Evolutionary conservation across 768 basidiomycete genomes (phyloP).

Genomic region (Pholiota conissans): DNA sequence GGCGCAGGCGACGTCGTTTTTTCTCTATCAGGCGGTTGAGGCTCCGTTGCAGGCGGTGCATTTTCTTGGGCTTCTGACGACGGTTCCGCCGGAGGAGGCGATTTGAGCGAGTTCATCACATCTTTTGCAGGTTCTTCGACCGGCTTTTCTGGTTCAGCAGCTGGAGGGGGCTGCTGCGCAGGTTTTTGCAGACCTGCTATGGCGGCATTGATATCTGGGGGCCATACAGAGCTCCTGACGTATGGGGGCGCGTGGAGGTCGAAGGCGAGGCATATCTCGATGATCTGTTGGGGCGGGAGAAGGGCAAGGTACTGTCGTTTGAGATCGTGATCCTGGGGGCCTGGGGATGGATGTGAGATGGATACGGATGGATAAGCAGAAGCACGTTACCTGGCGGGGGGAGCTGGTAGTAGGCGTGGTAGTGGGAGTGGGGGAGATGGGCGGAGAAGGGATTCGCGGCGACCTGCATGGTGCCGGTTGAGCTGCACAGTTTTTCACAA

Average conservation of each 20-base stretch:
- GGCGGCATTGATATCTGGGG: conserved; percentile 62
- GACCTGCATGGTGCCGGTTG: conserved; percentile 62
- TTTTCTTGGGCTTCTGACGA: conserved; percentile 16
- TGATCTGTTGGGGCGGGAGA: conserved; percentile 68
- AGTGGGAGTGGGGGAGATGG: conserved; percentile 31
- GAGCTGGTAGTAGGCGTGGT: conserved; percentile 19
- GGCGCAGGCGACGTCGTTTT: conserved; percentile 12
- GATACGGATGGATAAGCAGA: conserved; percentile 1
- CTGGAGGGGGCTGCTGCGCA: conserved; percentile 9
- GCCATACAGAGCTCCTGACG: conserved; percentile 71
- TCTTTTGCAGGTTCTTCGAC: conserved; percentile 20
- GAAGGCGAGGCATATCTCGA: conserved; percentile 76
- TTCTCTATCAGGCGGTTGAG: conserved; percentile 22
- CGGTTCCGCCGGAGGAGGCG: conserved; percentile 2
- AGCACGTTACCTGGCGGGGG: conserved; percentile 22
- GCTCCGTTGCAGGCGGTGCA: conserved; percentile 19
- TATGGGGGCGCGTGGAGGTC: conserved; percentile 69
- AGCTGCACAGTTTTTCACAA: conserved; percentile 73
- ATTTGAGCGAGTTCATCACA: conserved; percentile 29
- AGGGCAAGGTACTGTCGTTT: conserved; percentile 73
- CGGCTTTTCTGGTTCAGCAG: background rate
- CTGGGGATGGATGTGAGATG: conserved; percentile 24
- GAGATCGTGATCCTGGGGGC: conserved; percentile 54
- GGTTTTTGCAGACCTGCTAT: conserved; percentile 53
- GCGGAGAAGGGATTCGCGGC: conserved; percentile 38